phyloP scores from a whole-genome alignment of 2,329 filamentous ascomycete species.

The Fusarium sp. region DNA sequence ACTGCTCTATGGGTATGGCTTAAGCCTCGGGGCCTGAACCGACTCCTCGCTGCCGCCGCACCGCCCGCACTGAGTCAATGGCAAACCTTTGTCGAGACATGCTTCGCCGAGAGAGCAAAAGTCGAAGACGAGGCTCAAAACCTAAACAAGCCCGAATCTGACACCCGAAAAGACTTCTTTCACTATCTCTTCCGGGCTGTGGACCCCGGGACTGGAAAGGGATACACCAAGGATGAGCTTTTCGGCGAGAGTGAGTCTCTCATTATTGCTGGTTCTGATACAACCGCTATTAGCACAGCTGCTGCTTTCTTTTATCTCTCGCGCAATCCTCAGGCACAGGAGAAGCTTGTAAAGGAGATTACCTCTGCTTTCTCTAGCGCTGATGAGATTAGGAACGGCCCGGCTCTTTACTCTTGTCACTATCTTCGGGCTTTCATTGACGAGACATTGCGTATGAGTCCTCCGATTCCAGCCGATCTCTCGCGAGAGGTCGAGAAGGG shows the following conservation, averaged over 20 bases:
- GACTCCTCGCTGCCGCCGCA: conserved; percentile 32
- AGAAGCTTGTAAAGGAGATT: conserved; percentile 32
- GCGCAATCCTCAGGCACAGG: conserved; percentile 15
- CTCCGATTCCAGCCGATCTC: conserved; percentile 39
- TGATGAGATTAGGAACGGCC: conserved; percentile 27
- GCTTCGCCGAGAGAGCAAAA: conserved; percentile 35
- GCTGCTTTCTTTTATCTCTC: conserved; percentile 44
- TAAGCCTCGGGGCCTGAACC: conserved; percentile 45
- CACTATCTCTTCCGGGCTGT: conserved; percentile 41
- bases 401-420: conserved; percentile 31
- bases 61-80: conserved; percentile 42
- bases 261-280: conserved; percentile 45
- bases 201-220: conserved; percentile 48
- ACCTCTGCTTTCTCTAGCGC: conserved; percentile 16
- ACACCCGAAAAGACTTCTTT: conserved; percentile 47
- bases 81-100: conserved; percentile 40
- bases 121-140: conserved; percentile 21
- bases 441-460: conserved; percentile 46
- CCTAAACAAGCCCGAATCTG: conserved; percentile 1
- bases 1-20: conserved; percentile 45
- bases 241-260: conserved; percentile 47
- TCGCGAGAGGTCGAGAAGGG: conserved; percentile 37
- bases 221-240: conserved; percentile 43
- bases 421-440: conserved; percentile 49
- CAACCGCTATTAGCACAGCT: conserved; percentile 34